Conservation (phyloP, 2,329 filamentous ascomycete species). For the Pezicula carpinea region DNA sequence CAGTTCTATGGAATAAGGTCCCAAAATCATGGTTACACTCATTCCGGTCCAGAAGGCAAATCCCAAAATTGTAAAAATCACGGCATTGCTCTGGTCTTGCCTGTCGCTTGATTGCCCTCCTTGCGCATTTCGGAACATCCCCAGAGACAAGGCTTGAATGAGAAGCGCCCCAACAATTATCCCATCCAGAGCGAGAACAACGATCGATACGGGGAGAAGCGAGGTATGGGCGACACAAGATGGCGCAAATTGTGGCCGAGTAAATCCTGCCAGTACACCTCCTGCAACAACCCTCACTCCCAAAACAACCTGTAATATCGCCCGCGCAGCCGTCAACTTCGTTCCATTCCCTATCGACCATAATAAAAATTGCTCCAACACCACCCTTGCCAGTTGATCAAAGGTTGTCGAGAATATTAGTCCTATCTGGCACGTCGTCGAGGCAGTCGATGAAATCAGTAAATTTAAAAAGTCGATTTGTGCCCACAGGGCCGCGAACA, state of each 20-base stretch:
- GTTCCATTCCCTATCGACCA: constrained; percentile 26
- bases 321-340: constrained; percentile 20
- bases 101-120: constrained; percentile 9
- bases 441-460: constrained; percentile 16
- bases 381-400: constrained; percentile 28
- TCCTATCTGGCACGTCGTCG: constrained; percentile 22
- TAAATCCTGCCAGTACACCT: constrained; percentile 25
- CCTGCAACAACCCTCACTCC: constrained; percentile 24
- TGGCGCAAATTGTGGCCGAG: constrained; percentile 26
- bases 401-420: constrained; percentile 25
- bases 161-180: constrained; percentile 25
- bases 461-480: constrained; percentile 28
- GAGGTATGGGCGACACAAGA: constrained; percentile 26
- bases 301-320: constrained; percentile 25
- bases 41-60: constrained; percentile 27
- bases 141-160: constrained; percentile 18
- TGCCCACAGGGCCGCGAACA: constrained; percentile 29
- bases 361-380: constrained; percentile 28
- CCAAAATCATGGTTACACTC: constrained; percentile 29
- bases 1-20: constrained; percentile 21
- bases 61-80: constrained; percentile 21
- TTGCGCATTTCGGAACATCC: constrained; percentile 17
- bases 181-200: constrained; percentile 25
- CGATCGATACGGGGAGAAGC: constrained; percentile 23
- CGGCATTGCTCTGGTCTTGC: constrained; percentile 20